Conservation (phyloP, 2,329 filamentous ascomycete species). For the Neofusicoccum parvum region DNA sequence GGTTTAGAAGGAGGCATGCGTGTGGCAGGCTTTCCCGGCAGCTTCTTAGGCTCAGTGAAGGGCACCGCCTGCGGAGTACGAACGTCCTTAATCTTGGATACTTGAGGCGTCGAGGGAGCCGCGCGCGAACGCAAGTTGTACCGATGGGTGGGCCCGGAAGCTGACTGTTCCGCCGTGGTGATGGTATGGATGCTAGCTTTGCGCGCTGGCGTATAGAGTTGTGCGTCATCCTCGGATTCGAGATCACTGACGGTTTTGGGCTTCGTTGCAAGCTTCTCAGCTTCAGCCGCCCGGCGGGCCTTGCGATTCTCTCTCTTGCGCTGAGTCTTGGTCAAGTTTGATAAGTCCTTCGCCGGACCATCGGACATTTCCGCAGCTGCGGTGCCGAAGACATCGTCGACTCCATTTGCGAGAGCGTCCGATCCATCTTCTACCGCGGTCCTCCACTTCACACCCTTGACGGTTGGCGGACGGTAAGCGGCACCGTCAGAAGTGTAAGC, state of each 20-base stretch:
- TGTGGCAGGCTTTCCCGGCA: not conserved
- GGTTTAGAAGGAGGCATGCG: not conserved
- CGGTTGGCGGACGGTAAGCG: constrained; percentile 28
- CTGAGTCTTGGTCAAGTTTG: constrained; percentile 38
- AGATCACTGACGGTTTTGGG: constrained; percentile 30
- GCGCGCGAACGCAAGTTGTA: constrained; percentile 8
- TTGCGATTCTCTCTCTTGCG: constrained; percentile 34
- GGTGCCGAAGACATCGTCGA: constrained; percentile 17
- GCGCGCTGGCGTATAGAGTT: constrained; percentile 33
- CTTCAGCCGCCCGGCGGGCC: constrained; percentile 29
- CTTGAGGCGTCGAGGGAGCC: not conserved
- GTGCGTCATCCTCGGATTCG: constrained; percentile 38
- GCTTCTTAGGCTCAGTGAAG: constrained; percentile 14
- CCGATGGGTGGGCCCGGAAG: not conserved
- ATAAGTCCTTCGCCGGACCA: not conserved
- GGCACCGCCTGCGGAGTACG: not conserved
- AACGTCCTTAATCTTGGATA: constrained; percentile 3
- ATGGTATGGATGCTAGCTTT: constrained; percentile 38
- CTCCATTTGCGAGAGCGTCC: constrained; percentile 4
- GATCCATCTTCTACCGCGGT: constrained; percentile 22
- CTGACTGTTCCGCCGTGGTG: not conserved
- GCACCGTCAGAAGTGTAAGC: constrained; percentile 50
- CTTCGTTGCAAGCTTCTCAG: constrained; percentile 22
- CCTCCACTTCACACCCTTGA: constrained; percentile 29
- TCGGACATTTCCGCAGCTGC: constrained; percentile 11